phyloP scores from a whole-genome alignment of 345 rosid species.

The Raphanus sativus region DNA sequence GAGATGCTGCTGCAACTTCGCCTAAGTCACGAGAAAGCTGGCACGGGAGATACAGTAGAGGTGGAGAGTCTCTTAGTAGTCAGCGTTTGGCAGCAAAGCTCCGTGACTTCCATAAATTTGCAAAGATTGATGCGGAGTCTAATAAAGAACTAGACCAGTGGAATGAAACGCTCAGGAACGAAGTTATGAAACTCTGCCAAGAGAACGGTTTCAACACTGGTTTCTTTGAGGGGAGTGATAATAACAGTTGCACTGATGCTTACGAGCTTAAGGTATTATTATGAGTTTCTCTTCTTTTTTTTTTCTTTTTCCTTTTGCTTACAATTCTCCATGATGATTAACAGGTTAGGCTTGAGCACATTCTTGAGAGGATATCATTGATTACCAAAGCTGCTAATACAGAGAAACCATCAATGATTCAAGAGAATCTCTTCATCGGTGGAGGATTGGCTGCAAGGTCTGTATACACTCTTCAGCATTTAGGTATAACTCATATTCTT shows the following conservation, averaged over 20 bases:
- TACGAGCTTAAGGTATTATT: constrained; percentile 85
- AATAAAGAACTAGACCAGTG: constrained; percentile 95
- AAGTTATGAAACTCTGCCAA: constrained; percentile 83
- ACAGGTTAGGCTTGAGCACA: constrained; percentile 97
- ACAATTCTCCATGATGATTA: constrained; percentile 5
- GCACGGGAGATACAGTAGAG: constrained; percentile 65
- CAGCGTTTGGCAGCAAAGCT: constrained; percentile 84
- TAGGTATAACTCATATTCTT: constrained; percentile 76
- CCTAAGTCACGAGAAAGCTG: constrained; percentile 74
- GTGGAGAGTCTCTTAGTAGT: constrained; percentile 73
- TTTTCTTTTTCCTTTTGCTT: too few species aligned
- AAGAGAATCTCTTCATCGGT: constrained; percentile 72
- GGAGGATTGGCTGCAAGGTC: constrained; percentile 96
- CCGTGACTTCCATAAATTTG: constrained; percentile 91
- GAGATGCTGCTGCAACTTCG: constrained; percentile 57
- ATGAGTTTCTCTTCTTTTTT: too few species aligned
- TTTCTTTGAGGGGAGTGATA: constrained; percentile 90
- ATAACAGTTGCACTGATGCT: constrained; percentile 76
- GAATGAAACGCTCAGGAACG: constrained; percentile 89
- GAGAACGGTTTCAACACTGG: constrained; percentile 93
- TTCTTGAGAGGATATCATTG: constrained; percentile 91
- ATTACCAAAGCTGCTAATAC: constrained; percentile 94
- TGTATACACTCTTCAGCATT: constrained; percentile 70
- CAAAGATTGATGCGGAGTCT: constrained; percentile 88
- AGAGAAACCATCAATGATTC: constrained; percentile 87